Percentiles rank a stretch among this genome's conserved stretches.
These are phyloP conservation scores for Bifiguratus adelaidae DNA, from an alignment of 192 early-diverging fungal genomes.

Conservation along the genomic window DNA sequence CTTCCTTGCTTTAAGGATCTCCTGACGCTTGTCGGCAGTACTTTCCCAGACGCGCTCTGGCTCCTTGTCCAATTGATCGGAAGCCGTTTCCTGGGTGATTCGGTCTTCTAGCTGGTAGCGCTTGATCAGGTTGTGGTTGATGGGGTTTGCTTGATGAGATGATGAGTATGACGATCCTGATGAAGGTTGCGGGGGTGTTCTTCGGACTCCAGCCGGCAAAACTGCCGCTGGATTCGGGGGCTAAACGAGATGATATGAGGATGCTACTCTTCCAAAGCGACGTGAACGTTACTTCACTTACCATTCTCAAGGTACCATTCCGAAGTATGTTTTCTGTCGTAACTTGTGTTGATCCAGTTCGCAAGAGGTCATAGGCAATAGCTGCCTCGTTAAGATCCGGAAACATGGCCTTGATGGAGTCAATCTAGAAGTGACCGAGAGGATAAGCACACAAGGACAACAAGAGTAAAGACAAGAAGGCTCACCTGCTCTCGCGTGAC, in stretches of 20 bases:
- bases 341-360: constrained; percentile 72
- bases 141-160: constrained; percentile 14
- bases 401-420: constrained; percentile 72
- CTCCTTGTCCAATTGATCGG: constrained; percentile 15
- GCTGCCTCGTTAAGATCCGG: constrained; percentile 67
- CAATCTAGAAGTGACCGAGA: constrained; percentile 47
- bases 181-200: constrained; percentile 7
- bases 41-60: constrained; percentile 52
- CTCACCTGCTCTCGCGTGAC: too few species aligned
- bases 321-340: constrained; percentile 74
- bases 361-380: constrained; percentile 63
- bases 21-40: constrained; percentile 43
- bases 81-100: constrained; percentile 10
- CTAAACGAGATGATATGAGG: background rate
- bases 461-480: too few species aligned
- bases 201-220: background rate
- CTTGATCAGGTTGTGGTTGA: constrained; percentile 28
- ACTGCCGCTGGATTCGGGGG: constrained; percentile 1
- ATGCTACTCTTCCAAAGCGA: background rate
- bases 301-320: constrained; percentile 48
- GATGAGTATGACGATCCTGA: constrained; percentile 17
- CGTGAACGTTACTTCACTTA: constrained; percentile 10
- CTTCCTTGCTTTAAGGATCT: constrained; percentile 51
- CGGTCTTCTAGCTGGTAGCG: constrained; percentile 39
- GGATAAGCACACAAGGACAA: too few species aligned